Conservation (phyloP, 768 basidiomycete genomes). For the Panaeolus papilionaceus region DNA sequence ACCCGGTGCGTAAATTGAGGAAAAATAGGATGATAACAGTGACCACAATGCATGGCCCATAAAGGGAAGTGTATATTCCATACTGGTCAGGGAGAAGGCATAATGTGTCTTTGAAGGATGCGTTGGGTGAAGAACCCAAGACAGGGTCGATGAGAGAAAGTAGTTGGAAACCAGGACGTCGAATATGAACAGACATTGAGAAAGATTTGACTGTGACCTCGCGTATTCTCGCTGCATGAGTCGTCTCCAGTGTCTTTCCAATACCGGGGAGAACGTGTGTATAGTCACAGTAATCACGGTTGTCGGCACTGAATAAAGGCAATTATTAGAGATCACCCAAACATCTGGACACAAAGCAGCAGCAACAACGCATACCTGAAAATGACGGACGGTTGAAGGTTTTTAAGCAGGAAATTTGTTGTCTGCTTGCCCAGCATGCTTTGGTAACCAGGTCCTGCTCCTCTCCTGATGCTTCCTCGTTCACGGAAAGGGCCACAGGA, state of each 20-base stretch:
- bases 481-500: conserved; percentile 83
- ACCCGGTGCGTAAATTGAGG: conserved; percentile 43
- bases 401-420: conserved; percentile 71
- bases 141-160: conserved; percentile 61
- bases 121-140: conserved; percentile 32
- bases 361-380: conserved; percentile 63
- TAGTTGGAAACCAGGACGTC: conserved; percentile 84
- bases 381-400: conserved; percentile 67
- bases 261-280: conserved; percentile 47
- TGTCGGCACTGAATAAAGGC: conserved; percentile 68
- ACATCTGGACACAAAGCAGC: conserved; percentile 18
- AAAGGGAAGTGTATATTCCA: conserved; percentile 63
- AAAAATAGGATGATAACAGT: conserved; percentile 55
- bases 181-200: conserved; percentile 75
- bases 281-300: conserved; percentile 91
- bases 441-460: conserved; percentile 84
- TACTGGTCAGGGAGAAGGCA: conserved; percentile 83
- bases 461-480: conserved; percentile 70
- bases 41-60: conserved; percentile 66
- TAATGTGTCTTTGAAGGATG: conserved; percentile 64
- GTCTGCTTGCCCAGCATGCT: conserved; percentile 84
- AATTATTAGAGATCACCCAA: conserved; percentile 15
- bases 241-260: conserved; percentile 31
- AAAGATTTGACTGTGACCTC: conserved; percentile 93
- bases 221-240: conserved; percentile 44